Evolutionary conservation across 225 moss, liverwort and hornwort species (phyloP), one percentile per base, ranked within the genome.

Genomic region (Pseudisothecium myosuroides): DNA sequence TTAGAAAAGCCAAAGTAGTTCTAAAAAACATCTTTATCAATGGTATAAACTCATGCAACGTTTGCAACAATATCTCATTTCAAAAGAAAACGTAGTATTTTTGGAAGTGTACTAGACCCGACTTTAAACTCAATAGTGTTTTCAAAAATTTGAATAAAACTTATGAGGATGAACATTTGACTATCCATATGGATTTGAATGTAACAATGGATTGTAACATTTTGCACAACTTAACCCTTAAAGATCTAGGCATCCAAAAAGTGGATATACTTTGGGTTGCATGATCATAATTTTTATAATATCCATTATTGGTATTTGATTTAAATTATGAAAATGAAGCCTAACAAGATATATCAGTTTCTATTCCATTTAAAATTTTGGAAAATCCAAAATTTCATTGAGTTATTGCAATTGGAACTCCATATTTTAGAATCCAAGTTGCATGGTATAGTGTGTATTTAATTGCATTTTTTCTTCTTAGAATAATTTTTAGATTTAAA

Each of bases 21-120:
- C 36, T 34, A 36, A 66, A 8, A 69, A 24, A 24, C 8, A 41
- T 39, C 7, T 69, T 69, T 24, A 24, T 2, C 1, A 41, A 3
- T 8, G 0, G 0, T 24, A 14, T 39, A 24, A 39, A 69, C 5
- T 39, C 69, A 22, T n/a, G 7, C 12, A 68, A 12, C 22, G 12
- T 68, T n/a, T 21, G 67, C 37, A 67, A 67, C 67, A 67, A 1
- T 17, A 54, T 37, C 4, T 68, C 2, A 39, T 24, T 39, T 39
- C 0, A 24, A 24, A 24, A 65, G 5, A 68, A 39, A 22, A 36
- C 11, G 1, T 24, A 39, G 6, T 39, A 39, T 69, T 7, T 69
- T 20, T 2, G 22, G 10, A 18, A 65, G 10, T 65, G 2, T 41
- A 0, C 14, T 26, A 71, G 2, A 23, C 0, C 4, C 0, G 4